phyloP scores from a whole-genome alignment of 177 flowering plant species.

The Vitis hybrid region DNA sequence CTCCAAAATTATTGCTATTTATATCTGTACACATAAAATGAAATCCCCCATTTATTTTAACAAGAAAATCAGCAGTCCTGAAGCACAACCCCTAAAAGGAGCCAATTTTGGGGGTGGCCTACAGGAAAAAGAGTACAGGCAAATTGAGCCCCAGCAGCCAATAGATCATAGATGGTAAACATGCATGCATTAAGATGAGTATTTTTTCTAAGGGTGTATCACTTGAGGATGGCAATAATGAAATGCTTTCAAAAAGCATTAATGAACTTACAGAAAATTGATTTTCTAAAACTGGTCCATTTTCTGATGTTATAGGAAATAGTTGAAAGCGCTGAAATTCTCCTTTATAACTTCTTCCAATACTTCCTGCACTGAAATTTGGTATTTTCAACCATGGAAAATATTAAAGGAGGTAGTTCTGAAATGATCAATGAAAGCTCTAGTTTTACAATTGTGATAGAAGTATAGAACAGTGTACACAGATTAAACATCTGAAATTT shows the following conservation, averaged over 20 bases:
- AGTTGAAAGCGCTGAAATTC: constrained; percentile 92
- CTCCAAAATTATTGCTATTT: not conserved
- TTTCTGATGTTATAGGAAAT: constrained; percentile 71
- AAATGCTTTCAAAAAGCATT: not conserved
- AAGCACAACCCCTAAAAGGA: too few species aligned
- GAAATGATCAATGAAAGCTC: not conserved
- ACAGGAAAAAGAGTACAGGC: too few species aligned
- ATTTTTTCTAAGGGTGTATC: too few species aligned
- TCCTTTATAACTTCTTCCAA: constrained; percentile 87
- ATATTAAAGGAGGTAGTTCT: not conserved
- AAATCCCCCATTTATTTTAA: not conserved
- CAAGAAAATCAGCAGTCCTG: not conserved
- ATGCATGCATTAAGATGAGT: too few species aligned
- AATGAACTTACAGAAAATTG: constrained; percentile 89
- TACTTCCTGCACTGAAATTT: constrained; percentile 81
- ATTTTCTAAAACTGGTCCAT: constrained; percentile 79
- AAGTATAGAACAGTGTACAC: too few species aligned
- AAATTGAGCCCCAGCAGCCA: too few species aligned
- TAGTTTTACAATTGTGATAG: not conserved
- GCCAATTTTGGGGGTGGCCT: too few species aligned
- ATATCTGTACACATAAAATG: too few species aligned
- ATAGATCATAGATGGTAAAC: too few species aligned
- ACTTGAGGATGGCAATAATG: not conserved
- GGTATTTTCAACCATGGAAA: constrained; percentile 6
- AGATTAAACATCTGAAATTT: too few species aligned